phyloP scores from a whole-genome alignment of 306 rosid genomes.

The Prosopis cineraria region DNA sequence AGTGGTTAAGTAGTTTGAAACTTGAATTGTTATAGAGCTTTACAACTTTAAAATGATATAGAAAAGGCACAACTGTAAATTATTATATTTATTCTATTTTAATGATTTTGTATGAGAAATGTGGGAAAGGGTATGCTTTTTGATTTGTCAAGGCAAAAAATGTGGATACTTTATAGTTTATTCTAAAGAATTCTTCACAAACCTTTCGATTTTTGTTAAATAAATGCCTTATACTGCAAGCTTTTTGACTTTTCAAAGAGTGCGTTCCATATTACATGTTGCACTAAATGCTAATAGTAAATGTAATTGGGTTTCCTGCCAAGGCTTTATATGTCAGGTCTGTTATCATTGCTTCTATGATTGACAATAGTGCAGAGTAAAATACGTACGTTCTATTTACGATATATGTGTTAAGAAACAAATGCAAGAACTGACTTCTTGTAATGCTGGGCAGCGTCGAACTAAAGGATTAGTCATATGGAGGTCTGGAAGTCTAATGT shows the following conservation, averaged over 20 bases:
- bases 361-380: neutral
- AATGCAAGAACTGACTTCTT: conserved; percentile 51
- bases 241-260: no score
- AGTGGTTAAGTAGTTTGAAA: neutral
- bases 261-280: no score
- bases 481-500: conserved; percentile 91
- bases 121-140: no score
- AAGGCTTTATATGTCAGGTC: no score
- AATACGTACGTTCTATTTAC: neutral
- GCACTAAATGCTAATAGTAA: no score
- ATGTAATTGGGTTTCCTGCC: no score
- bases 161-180: neutral
- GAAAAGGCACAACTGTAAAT: neutral
- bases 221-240: no score
- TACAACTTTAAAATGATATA: neutral
- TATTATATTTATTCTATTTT: neutral
- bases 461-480: conserved; percentile 87
- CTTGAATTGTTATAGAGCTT: neutral
- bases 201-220: no score
- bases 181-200: no score
- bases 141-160: neutral
- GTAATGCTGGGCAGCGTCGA: conserved; percentile 71
- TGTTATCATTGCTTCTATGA: no score
- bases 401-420: neutral
- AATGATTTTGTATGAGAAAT: neutral